Evolutionary conservation across 108 stramenopile species (phyloP).

Genomic region (Thalassiosira profunda): DNA sequence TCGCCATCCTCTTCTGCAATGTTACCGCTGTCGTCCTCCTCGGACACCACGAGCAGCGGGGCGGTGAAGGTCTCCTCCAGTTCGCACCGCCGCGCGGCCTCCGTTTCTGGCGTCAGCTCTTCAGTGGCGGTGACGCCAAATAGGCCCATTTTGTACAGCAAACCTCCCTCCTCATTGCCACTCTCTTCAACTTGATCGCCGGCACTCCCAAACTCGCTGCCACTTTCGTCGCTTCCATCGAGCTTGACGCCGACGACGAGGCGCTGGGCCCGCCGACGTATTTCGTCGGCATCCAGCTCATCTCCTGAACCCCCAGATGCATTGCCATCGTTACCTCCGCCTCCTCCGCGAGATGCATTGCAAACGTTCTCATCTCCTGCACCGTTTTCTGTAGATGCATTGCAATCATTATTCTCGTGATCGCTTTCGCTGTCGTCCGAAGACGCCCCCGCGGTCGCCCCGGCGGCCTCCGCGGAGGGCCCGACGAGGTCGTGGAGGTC

Average conservation of each 20-base stretch:
- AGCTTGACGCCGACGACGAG: too few relatives aligned
- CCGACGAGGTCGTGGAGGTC: slow-evolving; percentile 15
- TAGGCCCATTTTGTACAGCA: too few relatives aligned
- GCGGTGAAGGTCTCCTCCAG: slow-evolving; percentile 14
- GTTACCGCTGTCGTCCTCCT: slow-evolving; percentile 1
- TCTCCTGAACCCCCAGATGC: too few relatives aligned
- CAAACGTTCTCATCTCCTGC: not conserved
- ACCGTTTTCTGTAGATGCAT: slow-evolving; percentile 15
- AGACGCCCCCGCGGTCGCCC: not conserved
- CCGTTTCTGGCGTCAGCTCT: slow-evolving; percentile 5
- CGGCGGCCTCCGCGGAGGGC: not conserved
- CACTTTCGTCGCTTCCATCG: too few relatives aligned
- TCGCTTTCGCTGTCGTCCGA: not conserved
- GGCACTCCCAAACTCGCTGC: too few relatives aligned
- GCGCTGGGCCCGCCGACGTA: not conserved
- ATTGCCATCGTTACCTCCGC: too few relatives aligned
- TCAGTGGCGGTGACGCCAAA: too few relatives aligned
- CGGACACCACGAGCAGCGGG: not conserved
- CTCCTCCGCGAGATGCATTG: too few relatives aligned
- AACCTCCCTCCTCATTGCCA: too few relatives aligned
- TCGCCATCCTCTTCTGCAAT: slow-evolving; percentile 4
- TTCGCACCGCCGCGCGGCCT: not conserved
- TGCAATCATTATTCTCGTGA: not conserved
- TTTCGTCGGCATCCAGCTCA: not conserved
- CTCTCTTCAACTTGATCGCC: too few relatives aligned